A percentile compares a stretch with the other conserved stretches of the same genome.
Conservation (phyloP, 164 flowering plant genomes). For the Stephania cephalantha region DNA sequence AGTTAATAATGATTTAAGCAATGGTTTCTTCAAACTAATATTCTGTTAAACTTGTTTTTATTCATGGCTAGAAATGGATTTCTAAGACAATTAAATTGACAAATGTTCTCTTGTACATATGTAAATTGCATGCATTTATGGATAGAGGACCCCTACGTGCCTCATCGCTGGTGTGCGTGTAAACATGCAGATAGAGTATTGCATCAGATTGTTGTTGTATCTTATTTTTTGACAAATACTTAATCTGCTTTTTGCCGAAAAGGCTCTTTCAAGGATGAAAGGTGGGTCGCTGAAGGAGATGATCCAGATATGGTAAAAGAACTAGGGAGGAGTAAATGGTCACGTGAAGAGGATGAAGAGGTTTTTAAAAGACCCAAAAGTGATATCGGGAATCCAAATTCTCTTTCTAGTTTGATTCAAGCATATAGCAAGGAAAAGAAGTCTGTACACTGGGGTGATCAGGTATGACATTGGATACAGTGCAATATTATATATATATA, state of each 20-base stretch:
- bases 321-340: slow-evolving; percentile 87
- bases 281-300: slow-evolving; percentile 38
- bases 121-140: not conserved
- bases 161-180: not conserved
- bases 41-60: not conserved
- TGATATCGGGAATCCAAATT: slow-evolving; percentile 29
- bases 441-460: slow-evolving; percentile 89
- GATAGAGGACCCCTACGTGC: not conserved
- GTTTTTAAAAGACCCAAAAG: slow-evolving; percentile 26
- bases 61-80: not conserved
- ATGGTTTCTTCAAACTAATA: not conserved
- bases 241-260: slow-evolving; percentile 3
- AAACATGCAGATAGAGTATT: too few species aligned
- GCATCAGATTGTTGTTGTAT: not conserved
- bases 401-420: slow-evolving; percentile 57
- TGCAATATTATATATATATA: too few species aligned
- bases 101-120: not conserved
- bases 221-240: not conserved
- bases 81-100: not conserved
- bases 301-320: slow-evolving; percentile 52
- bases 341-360: slow-evolving; percentile 60
- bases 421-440: slow-evolving; percentile 56
- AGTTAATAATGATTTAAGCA: not conserved
- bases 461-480: slow-evolving; percentile 39
- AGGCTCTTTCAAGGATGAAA: slow-evolving; percentile 37